These are phyloP conservation scores for Pelargonium fulgidum DNA, from an alignment of 441 rosid species.

Conservation along the genomic window DNA sequence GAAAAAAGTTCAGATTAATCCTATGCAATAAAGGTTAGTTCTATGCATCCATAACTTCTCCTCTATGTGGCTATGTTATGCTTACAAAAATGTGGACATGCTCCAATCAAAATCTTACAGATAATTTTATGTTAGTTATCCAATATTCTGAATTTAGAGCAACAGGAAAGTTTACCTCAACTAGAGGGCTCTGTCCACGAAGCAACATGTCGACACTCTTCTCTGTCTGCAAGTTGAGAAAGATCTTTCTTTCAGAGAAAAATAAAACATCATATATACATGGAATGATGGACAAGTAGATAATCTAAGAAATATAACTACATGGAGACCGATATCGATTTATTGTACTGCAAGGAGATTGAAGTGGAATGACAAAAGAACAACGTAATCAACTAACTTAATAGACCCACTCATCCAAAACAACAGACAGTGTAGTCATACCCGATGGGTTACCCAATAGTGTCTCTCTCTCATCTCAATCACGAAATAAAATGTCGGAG, in stretches of 20 bases:
- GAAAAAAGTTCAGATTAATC: no score
- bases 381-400: no score
- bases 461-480: constrained; percentile 62
- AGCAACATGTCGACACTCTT: constrained; percentile 65
- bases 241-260: constrained; percentile 1
- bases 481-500: constrained; percentile 61
- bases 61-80: no score
- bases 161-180: constrained; percentile 41
- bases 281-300: background rate
- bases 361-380: no score
- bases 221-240: constrained; percentile 40
- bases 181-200: constrained; percentile 44
- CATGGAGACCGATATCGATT: background rate
- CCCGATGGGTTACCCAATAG: constrained; percentile 59
- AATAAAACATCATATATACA: background rate
- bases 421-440: constrained; percentile 14
- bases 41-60: no score
- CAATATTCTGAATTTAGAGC: background rate
- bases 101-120: no score
- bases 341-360: background rate
- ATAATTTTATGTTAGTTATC: background rate
- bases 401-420: background rate
- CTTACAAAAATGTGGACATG: no score
- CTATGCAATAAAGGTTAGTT: no score
- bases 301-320: background rate